Base-by-base conservation (phyloP, 257 asterid genomes). In the Penstemon newberryi region DNA sequence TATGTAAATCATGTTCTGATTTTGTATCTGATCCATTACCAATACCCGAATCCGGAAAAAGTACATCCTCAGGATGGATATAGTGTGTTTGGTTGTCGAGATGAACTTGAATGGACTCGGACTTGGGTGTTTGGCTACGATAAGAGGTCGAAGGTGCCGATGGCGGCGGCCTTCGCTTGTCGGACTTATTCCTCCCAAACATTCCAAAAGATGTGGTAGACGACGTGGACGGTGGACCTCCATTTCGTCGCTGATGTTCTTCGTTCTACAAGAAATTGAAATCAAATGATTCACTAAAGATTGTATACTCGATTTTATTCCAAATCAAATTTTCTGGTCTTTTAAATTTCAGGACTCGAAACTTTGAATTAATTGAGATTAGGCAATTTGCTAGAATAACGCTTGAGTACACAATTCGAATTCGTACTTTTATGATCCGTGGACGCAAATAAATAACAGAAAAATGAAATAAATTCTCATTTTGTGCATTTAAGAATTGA, bases 81-180 rank as follows among this genome's bases (percentile, higher is more conserved):
- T 60, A 70, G 4, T 75, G 83, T 36, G 81, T 42, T 64, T 81
- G 76, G 42, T 68, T 75, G 5, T 69, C 81, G 37, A 85, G 84
- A 67, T 80, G 78, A 38, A 82, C 87, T 69, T 82, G 78, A 46
- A 87, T 74, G 3, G 83, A 38, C 56, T 85, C 87, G 5, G 87
- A 58, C 49, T 40, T 65, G 15, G 80, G 68, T 4, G 85, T 63
- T 52, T 78, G 76, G 74, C 67, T 68, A 7, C 78, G 82, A 44
- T 68, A 64, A 10, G 52, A 36, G 19, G 63, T 70, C 62, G 75
- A 68, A 10, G 85, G 79, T 25, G 73, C 70, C 37, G 80, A 37
- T 4, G 81, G 74, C 7, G 84, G 78, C 46, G 79, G 75, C 60
- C 70, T 73, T 71, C 79, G 59, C 75, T 70, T 76, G 75, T 73